A percentile compares a stretch with the other conserved stretches of the same genome.
phyloP scores from a whole-genome alignment of 2,329 filamentous ascomycete species.

The Clarireedia monteithiana region DNA sequence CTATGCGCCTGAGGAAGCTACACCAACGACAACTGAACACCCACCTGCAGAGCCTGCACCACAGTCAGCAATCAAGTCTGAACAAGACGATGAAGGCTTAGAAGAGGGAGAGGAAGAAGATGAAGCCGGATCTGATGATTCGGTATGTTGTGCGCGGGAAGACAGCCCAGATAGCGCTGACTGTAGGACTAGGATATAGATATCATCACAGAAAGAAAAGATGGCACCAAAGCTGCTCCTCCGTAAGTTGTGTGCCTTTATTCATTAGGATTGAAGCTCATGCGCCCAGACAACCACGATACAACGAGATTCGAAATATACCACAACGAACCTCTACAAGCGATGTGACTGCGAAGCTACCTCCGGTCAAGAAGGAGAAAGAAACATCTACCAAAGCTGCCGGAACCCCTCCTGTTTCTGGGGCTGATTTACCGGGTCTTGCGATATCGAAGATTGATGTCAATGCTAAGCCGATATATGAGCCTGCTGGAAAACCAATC shows the following conservation, averaged over 20 bases:
- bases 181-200: constrained; percentile 48
- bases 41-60: constrained; percentile 19
- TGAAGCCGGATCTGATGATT: constrained; percentile 46
- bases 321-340: constrained; percentile 50
- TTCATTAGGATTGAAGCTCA: constrained; percentile 7
- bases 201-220: constrained; percentile 60
- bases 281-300: constrained; percentile 45
- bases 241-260: constrained; percentile 36
- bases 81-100: constrained; percentile 43
- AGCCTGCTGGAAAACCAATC: constrained; percentile 71
- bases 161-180: constrained; percentile 10
- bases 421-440: constrained; percentile 52
- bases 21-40: constrained; percentile 19
- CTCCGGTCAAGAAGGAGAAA: constrained; percentile 41
- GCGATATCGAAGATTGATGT: constrained; percentile 80
- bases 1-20: constrained; percentile 53
- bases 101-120: constrained; percentile 60
- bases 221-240: constrained; percentile 52
- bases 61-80: constrained; percentile 26
- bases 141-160: constrained; percentile 37
- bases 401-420: constrained; percentile 31
- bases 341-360: constrained; percentile 40
- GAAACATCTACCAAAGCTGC: constrained; percentile 32
- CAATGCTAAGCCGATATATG: constrained; percentile 72
- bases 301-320: constrained; percentile 59